A percentile compares a stretch with the other conserved stretches of the same genome.
phyloP scores from a whole-genome alignment of 306 rosid species.

The Cicer yamashitae region DNA sequence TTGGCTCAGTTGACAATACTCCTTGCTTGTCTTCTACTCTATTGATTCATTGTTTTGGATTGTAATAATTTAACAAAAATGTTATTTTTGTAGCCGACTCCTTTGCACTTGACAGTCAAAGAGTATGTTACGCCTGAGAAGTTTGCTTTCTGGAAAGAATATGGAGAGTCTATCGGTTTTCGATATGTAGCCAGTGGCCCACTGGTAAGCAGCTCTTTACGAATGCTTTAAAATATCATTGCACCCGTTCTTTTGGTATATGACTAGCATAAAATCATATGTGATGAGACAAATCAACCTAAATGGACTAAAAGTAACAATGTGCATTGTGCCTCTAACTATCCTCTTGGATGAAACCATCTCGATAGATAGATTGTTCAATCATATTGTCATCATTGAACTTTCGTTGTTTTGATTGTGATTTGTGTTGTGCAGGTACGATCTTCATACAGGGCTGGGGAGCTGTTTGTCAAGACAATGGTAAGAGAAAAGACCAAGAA shows the following conservation, averaged over 20 bases:
- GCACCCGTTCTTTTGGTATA: slow-evolving; percentile 29
- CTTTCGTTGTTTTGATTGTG: neutral
- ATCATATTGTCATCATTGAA: neutral
- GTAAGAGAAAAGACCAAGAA: slow-evolving; percentile 61
- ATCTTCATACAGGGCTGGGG: slow-evolving; percentile 96
- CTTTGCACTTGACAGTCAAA: slow-evolving; percentile 91
- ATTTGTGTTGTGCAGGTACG: slow-evolving; percentile 67
- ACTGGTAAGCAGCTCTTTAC: slow-evolving; percentile 69
- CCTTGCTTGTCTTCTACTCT: neutral
- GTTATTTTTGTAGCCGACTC: slow-evolving; percentile 84
- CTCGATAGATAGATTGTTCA: slow-evolving; percentile 12
- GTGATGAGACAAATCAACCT: neutral
- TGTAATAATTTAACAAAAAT: slow-evolving; percentile 19
- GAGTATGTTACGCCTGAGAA: slow-evolving; percentile 89
- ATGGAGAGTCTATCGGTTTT: slow-evolving; percentile 93
- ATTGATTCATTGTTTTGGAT: neutral
- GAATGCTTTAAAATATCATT: slow-evolving; percentile 20
- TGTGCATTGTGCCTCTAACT: slow-evolving; percentile 1
- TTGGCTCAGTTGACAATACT: slow-evolving; percentile 29
- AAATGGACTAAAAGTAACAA: slow-evolving; percentile 2
- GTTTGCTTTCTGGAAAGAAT: slow-evolving; percentile 90
- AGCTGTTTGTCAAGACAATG: slow-evolving; percentile 91
- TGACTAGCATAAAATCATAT: neutral
- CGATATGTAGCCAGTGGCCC: slow-evolving; percentile 97
- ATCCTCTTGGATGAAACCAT: neutral